Evolutionary conservation across 495 filamentous ascomycete species (phyloP).

Genomic region (Barbatosphaeria neglecta): DNA sequence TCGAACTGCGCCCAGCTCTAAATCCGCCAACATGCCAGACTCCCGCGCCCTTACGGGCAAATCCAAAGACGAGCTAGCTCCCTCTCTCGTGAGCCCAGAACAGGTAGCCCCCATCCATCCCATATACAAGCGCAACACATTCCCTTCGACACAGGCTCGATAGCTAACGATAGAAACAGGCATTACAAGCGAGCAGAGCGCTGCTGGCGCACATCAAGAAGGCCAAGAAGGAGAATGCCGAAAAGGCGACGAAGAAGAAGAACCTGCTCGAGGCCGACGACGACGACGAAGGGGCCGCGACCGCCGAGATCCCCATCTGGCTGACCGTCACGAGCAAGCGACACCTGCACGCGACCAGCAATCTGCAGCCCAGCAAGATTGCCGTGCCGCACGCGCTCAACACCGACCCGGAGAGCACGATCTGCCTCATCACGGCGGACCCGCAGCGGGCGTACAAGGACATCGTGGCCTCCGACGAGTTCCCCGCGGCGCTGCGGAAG

Average conservation of each 20-base stretch:
- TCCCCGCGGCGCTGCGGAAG: slow-evolving; percentile 58
- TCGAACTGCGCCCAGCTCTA: neutral
- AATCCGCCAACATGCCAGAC: neutral
- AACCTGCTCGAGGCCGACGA: slow-evolving; percentile 57
- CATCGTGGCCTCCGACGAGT: slow-evolving; percentile 58
- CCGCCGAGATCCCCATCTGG: slow-evolving; percentile 53
- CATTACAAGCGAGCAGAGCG: slow-evolving; percentile 58
- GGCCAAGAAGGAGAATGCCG: slow-evolving; percentile 44
- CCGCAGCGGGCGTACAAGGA: slow-evolving; percentile 89
- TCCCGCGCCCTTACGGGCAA: neutral
- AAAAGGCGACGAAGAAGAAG: slow-evolving; percentile 47
- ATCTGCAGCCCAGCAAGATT: slow-evolving; percentile 60
- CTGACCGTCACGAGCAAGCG: slow-evolving; percentile 83
- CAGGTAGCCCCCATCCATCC: too few species aligned
- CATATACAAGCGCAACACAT: too few species aligned
- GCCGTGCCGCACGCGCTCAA: slow-evolving; percentile 60
- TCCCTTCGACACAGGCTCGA: too few species aligned
- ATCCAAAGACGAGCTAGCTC: neutral
- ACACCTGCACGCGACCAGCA: slow-evolving; percentile 62
- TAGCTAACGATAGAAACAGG: neutral
- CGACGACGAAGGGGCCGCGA: slow-evolving; percentile 39
- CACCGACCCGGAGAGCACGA: slow-evolving; percentile 41
- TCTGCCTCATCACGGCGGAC: slow-evolving; percentile 68
- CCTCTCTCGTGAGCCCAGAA: neutral
- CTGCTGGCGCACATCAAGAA: slow-evolving; percentile 70